Evolutionary conservation across 192 early-diverging fungal genomes (phyloP).

Genomic region (Phycomyces nitens): DNA sequence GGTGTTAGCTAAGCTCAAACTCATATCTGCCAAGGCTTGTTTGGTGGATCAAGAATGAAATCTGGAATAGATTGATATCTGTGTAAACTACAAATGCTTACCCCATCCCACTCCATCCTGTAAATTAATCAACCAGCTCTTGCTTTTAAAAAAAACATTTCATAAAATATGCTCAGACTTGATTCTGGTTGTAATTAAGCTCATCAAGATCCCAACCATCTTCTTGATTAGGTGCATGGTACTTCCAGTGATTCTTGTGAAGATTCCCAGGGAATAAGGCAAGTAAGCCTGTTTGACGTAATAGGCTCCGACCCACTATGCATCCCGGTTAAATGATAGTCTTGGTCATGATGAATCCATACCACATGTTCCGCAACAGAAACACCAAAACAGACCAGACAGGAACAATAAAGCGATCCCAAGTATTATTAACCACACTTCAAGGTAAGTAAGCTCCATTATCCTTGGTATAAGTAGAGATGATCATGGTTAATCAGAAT

Average conservation of each 20-base stretch:
- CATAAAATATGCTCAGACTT: not conserved
- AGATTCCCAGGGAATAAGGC: not conserved
- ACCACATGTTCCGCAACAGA: conserved; percentile 32
- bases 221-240: conserved; percentile 11
- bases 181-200: not conserved
- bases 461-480: not conserved
- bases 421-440: conserved; percentile 12
- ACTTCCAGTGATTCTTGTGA: not conserved
- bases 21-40: no score
- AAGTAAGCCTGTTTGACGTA: conserved; percentile 8
- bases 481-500: not conserved
- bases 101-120: not conserved
- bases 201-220: conserved; percentile 8
- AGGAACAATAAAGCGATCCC: conserved; percentile 7
- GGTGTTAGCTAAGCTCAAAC: no score
- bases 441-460: conserved; percentile 12
- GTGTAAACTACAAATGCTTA: not conserved
- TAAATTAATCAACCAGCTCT: not conserved
- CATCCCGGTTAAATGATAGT: not conserved
- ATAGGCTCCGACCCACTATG: conserved; percentile 16
- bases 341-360: not conserved
- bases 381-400: conserved; percentile 26
- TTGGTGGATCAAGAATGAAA: no score
- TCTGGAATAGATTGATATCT: no score
- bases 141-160: not conserved